Evolutionary conservation across 2,329 filamentous ascomycete species (phyloP), one percentile per base, ranked within the genome.

Genomic region (Neonectria neomacrospora): DNA sequence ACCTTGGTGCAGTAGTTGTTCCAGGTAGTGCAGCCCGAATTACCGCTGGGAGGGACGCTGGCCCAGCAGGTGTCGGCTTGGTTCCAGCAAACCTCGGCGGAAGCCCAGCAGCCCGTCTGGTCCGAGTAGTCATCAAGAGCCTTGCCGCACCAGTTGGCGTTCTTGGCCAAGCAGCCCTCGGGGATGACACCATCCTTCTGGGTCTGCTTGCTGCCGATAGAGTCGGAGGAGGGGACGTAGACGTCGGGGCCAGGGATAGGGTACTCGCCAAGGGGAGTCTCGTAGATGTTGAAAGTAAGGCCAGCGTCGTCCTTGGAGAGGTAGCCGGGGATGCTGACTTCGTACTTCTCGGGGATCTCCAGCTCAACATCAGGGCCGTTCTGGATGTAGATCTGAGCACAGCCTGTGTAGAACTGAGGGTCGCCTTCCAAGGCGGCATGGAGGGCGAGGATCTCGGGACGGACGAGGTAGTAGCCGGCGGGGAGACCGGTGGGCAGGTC

Each of bases 351-450:
- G 0, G 87, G 85, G 7, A 86, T 78, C 1, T 81, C 75, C 0
- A 86, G 78, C 53, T 80, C 76, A 7, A 80, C 84, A 1, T 77
- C 74, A 50, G 83, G 83, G 30, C 73, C 77, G 58, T 75, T 75
- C 57, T 86, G 72, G 51, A 94, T 76, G 73, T 86, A 91, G 66
- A 93, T 81, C 77, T 94, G 91, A 1, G 89, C 90, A 75, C 91
- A 94, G 54, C 89, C 88, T 54, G 86, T 80, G 75, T 91, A 94
- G 78, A 91, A 91, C 76, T 94, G 90, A n/a, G 91, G 88, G 61
- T 90, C 83, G 9, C 79, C 80, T 30, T 82, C 78, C 63, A 83
- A 77, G 9, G 88, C 89, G 52, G 87, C 80, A 70, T 93, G 91
- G 39, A 94, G 83, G 1, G 90, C 88, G 26, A 93, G 80, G 10